Percentiles rank a stretch among this genome's conserved stretches.
Conservation (phyloP, 2,329 filamentous ascomycete species). For the Hypoxylon sp. region DNA sequence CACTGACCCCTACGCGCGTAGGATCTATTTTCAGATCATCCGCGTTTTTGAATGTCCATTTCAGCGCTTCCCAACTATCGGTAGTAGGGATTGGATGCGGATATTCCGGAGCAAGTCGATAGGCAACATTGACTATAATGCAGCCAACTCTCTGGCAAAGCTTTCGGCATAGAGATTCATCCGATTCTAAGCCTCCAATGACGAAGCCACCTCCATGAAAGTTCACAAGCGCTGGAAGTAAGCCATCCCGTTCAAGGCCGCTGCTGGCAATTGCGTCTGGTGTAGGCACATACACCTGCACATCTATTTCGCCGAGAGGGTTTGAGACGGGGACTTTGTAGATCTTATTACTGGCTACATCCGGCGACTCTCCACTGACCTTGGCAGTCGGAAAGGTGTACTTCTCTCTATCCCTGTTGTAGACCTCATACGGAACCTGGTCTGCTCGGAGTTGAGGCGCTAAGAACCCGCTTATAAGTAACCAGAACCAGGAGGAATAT, state of each 20-base stretch:
- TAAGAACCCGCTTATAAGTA: constrained; percentile 57
- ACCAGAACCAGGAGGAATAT: constrained; percentile 58
- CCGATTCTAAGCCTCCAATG: constrained; percentile 65
- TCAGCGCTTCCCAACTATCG: constrained; percentile 64
- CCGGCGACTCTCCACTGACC: constrained; percentile 40
- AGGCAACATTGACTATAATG: constrained; percentile 66
- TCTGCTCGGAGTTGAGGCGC: constrained; percentile 48
- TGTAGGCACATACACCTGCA: constrained; percentile 63
- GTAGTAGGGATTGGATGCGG: constrained; percentile 64
- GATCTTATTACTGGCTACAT: constrained; percentile 47
- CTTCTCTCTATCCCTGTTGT: constrained; percentile 45
- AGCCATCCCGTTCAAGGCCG: constrained; percentile 47
- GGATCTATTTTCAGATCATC: constrained; percentile 49
- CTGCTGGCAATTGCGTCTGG: constrained; percentile 47
- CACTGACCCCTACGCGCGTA: constrained; percentile 47
- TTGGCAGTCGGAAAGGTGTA: constrained; percentile 49
- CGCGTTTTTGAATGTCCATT: constrained; percentile 57
- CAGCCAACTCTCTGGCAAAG: constrained; percentile 61
- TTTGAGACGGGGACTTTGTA: constrained; percentile 47
- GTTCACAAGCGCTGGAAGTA: constrained; percentile 64
- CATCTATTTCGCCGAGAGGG: constrained; percentile 51
- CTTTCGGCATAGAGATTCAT: constrained; percentile 64
- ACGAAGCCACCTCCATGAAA: constrained; percentile 67
- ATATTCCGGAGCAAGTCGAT: constrained; percentile 66
- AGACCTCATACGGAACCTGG: constrained; percentile 51